Evolutionary conservation across 257 asterid species (phyloP), one percentile per base, ranked within the genome.

Genomic region (Rubia yunnanensis): DNA sequence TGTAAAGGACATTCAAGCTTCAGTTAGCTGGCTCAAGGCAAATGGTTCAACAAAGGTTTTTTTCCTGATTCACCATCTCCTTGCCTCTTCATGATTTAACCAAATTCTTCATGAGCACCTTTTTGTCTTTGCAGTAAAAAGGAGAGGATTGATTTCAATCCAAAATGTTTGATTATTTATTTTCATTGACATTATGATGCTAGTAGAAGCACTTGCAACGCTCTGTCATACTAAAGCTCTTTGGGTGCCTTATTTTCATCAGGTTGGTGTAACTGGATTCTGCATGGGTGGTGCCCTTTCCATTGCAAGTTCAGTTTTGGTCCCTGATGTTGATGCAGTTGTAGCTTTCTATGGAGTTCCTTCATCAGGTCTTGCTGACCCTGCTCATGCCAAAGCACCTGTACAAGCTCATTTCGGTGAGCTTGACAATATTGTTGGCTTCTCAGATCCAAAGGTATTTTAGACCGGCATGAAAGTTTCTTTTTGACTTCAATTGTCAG

Each of bases 271-370:
- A n/a, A 88, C 95, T 65, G 96, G 99, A 70, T 94, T 72, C 79
- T 94, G 99, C 86, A 88, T 94, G 99, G 99, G 97, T 48, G 99
- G 97, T 54, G 97, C 99, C 75, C 96, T 94, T 72, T 79, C 95
- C 54, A 78, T 94, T 68, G 99, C 97, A 74, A 94, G 97, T 77
- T 86, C 99, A 71, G 97, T 94, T 46, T 73, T 82, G 77, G 82
- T 88, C 71, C 86, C 97, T 1, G 87, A 82, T 23, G 84, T 88
- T 60, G 96, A 90, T 72, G 96, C 95, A 23, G 97, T 83, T 72
- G 96, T 83, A 55, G 89, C 88, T 73, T 94, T 94, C 73, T 94
- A 94, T 67, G 99, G 99, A 56, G 96, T 90, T 64, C 97, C 97
- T 65, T 82, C 99, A 28, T 72, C 95, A 14, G 78, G 83, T 74